Conservation (phyloP, 108 stramenopile genomes). For the Licmophora abbreviata region DNA sequence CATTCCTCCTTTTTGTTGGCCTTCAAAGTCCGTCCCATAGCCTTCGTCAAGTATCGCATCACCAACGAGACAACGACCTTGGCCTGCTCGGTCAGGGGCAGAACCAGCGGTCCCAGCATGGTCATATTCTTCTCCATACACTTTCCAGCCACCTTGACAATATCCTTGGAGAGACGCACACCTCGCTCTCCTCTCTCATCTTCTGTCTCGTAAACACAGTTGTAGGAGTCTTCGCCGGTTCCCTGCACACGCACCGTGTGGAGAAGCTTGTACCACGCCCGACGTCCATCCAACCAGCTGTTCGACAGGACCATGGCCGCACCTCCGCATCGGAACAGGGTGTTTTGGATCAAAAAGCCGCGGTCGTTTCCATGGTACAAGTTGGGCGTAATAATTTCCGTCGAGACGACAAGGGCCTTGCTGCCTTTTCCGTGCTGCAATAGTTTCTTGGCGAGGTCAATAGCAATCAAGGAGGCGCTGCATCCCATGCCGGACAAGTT, state of each 20-base stretch:
- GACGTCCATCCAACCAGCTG: constrained; percentile 87
- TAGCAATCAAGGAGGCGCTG: constrained; percentile 86
- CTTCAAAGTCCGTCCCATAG: constrained; percentile 29
- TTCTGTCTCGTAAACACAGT: constrained; percentile 91
- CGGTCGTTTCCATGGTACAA: constrained; percentile 96
- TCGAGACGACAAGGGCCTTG: constrained; percentile 93
- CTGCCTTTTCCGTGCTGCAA: constrained; percentile 52
- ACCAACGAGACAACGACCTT: constrained; percentile 63
- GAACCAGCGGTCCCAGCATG: constrained; percentile 85
- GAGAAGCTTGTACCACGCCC: constrained; percentile 96
- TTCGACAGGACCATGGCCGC: constrained; percentile 95
- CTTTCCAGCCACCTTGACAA: constrained; percentile 95
- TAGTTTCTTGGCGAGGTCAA: constrained; percentile 88
- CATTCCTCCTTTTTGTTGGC: constrained; percentile 31
- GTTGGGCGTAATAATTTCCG: constrained; percentile 96
- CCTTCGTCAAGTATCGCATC: constrained; percentile 40
- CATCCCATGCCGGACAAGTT: constrained; percentile 98
- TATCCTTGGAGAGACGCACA: constrained; percentile 92
- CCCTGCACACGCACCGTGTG: constrained; percentile 94
- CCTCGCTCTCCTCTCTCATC: constrained; percentile 77
- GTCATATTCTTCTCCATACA: constrained; percentile 98
- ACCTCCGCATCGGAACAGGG: constrained; percentile 96
- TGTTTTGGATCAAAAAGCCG: constrained; percentile 94
- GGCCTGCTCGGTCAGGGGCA: constrained; percentile 91
- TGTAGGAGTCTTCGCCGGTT: constrained; percentile 75